Conservation (phyloP, 31 red algal genomes). For the Odonthalia washingtoniensis region DNA sequence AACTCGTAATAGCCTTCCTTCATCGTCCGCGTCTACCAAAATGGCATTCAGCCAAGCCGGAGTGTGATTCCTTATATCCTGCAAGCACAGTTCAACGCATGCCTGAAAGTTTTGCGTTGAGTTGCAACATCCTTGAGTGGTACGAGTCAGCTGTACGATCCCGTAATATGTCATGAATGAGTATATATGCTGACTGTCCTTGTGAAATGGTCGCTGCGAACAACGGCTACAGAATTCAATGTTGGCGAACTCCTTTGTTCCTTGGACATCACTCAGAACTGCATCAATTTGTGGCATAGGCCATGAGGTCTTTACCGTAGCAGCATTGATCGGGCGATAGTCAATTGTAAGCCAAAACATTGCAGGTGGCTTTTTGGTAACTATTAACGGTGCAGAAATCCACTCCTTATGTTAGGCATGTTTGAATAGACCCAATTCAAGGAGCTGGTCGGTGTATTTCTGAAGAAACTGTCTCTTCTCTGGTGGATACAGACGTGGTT, state of each 20-base stretch:
- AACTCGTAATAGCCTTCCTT: constrained; percentile 9
- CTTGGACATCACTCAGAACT: neutral
- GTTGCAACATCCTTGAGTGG: constrained; percentile 4
- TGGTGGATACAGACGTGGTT: neutral
- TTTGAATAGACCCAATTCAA: neutral
- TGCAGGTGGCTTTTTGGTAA: neutral
- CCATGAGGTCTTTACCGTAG: neutral
- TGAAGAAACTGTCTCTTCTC: neutral
- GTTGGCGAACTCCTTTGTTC: neutral
- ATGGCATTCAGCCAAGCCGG: constrained; percentile 51
- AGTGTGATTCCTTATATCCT: neutral
- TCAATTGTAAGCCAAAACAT: neutral
- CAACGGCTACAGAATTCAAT: neutral
- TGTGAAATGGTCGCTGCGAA: constrained; percentile 43
- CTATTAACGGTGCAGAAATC: neutral
- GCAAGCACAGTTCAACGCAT: constrained; percentile 18
- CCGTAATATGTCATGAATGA: neutral
- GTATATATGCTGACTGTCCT: neutral
- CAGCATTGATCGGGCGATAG: neutral
- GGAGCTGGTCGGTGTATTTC: neutral
- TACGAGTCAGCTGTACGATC: neutral
- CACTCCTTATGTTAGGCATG: neutral
- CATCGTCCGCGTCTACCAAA: constrained; percentile 17
- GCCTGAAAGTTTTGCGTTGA: constrained; percentile 19
- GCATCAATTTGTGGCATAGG: neutral